phyloP scores from a whole-genome alignment of 2,329 filamentous ascomycete genomes.

The Lomentospora prolificans region DNA sequence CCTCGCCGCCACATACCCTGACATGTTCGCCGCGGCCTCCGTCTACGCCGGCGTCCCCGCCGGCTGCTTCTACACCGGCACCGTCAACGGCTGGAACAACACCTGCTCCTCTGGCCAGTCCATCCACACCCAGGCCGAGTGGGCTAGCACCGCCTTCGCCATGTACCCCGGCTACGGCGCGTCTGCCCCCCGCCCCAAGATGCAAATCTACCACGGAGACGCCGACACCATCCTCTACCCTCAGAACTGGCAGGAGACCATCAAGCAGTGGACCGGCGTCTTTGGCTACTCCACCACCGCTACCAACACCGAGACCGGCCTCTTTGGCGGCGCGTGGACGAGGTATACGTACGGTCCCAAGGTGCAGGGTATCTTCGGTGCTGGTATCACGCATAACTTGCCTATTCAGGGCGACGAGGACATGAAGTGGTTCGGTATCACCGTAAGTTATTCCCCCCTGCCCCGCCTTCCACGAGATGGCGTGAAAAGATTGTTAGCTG shows the following conservation, averaged over 20 bases:
- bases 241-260: conserved; percentile 46
- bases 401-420: conserved; percentile 6
- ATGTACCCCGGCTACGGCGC: conserved; percentile 43
- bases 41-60: conserved; percentile 43
- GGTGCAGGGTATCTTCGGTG: conserved; percentile 16
- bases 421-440: conserved; percentile 5
- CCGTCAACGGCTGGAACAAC: conserved; percentile 41
- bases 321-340: conserved; percentile 26
- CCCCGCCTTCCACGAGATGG: too few species aligned
- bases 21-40: conserved; percentile 40
- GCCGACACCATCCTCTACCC: conserved; percentile 37
- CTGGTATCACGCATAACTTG: conserved; percentile 16
- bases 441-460: not conserved
- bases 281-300: conserved; percentile 27
- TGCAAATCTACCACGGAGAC: conserved; percentile 51
- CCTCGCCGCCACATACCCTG: conserved; percentile 43
- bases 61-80: conserved; percentile 39
- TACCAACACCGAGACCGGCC: conserved; percentile 21
- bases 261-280: conserved; percentile 46
- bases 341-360: conserved; percentile 24
- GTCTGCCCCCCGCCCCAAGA: conserved; percentile 31
- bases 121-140: conserved; percentile 27
- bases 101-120: conserved; percentile 41
- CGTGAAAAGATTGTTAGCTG: too few species aligned
- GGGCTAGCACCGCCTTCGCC: conserved; percentile 28